Evolutionary conservation across 345 rosid species (phyloP), one percentile per base, ranked within the genome.

Genomic region (Acer campestre): DNA sequence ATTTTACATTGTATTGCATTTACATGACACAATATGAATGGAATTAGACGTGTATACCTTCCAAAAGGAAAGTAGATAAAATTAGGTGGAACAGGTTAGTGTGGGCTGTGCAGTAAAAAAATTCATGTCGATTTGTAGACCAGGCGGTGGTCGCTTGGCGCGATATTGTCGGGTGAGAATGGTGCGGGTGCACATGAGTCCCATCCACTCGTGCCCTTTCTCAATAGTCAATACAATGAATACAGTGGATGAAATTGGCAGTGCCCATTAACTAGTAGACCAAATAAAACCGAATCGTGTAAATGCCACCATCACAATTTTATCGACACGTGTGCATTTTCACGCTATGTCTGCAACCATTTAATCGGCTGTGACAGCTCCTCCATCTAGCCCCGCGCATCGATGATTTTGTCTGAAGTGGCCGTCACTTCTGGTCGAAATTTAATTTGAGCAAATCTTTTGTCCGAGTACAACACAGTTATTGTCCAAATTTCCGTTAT

Each of bases 161-260:
- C 76, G 76, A 69, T 55, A 38, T 23, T 83, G 82, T 83, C 85
- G 77, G 81, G 74, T 20, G 31, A 44, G 10, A n/a, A 20, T 27
- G 25, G 7, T 29, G 42, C 71, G 81, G 77, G 59, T 29, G 79
- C 83, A 83, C 83, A 74, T 83, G 83, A 80, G 61, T 59, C 85
- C 83, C 81, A 76, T 77, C 59, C 78, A 72, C 64, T 25, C 64
- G n/a, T 71, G 68, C 75, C 68, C 53, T 59, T 46, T 22, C 68
- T 40, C 61, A 40, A 70, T 65, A 6, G 63, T 40, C 61, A 40
- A 70, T 65, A 0, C 31, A 49, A 59, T 55, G 23, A 18, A 56
- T n/a, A 10, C 40, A 2, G 0, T 0, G 38, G 38, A 35, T 4
- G 38, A 35, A 6, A 4, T 23, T 61, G 42, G 55, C 40, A 71